Conservation (phyloP, 805 yeast species). For the Lachancea nothofagi region DNA sequence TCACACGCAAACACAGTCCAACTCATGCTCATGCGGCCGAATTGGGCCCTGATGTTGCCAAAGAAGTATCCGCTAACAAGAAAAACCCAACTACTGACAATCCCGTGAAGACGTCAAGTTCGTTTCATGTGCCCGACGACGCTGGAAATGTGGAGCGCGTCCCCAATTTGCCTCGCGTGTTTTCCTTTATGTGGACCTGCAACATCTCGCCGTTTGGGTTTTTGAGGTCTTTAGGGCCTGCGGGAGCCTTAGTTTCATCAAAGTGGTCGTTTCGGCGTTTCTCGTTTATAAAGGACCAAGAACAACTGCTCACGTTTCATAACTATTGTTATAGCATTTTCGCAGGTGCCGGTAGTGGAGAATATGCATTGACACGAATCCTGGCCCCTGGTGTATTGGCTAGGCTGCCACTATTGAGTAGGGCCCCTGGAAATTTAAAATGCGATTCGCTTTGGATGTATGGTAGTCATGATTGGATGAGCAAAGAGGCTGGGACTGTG, state of each 20-base stretch:
- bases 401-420: constrained; percentile 55
- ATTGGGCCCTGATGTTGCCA: constrained; percentile 31
- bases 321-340: constrained; percentile 78
- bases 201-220: constrained; percentile 81
- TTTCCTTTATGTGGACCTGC: constrained; percentile 65
- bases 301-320: constrained; percentile 48
- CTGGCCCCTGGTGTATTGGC: constrained; percentile 91
- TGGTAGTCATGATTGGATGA: constrained; percentile 76
- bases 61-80: constrained; percentile 27
- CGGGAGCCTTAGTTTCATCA: constrained; percentile 80
- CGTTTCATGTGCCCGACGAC: constrained; percentile 26
- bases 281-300: constrained; percentile 34
- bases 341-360: constrained; percentile 86
- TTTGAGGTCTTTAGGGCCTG: constrained; percentile 70
- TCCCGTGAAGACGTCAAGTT: constrained; percentile 10
- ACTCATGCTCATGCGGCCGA: constrained; percentile 9
- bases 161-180: constrained; percentile 33
- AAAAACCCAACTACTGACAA: constrained; percentile 17
- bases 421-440: constrained; percentile 36
- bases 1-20: constrained; percentile 9
- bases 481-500: constrained; percentile 37
- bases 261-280: constrained; percentile 88
- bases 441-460: constrained; percentile 69
- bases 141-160: constrained; percentile 33
- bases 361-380: constrained; percentile 77